These are phyloP conservation scores for Coemansia sp. DNA, from an alignment of 192 early-diverging fungal genomes.

Conservation along the genomic window DNA sequence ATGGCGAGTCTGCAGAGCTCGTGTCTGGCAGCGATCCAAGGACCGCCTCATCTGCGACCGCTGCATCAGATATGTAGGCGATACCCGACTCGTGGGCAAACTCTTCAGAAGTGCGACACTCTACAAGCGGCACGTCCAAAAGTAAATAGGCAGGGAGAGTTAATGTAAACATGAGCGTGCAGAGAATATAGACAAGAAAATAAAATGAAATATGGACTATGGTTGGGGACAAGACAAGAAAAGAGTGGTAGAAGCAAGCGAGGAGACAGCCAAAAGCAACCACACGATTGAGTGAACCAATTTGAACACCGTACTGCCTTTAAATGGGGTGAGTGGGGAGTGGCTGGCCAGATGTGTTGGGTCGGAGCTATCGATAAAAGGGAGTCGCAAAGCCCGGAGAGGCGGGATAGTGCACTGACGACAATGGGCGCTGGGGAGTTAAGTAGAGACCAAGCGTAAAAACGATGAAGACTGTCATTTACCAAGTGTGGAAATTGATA, in stretches of 20 bases:
- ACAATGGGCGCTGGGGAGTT: neutral
- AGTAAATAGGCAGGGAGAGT: slow-evolving; percentile 9
- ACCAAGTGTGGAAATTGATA: neutral
- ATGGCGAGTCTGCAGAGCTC: neutral
- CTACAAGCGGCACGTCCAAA: slow-evolving; percentile 38
- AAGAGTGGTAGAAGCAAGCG: slow-evolving; percentile 12
- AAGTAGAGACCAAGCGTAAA: neutral
- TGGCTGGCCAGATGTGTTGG: neutral
- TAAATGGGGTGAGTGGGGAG: slow-evolving; percentile 5
- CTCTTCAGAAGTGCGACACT: slow-evolving; percentile 49
- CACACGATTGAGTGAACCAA: neutral
- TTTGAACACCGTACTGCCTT: neutral
- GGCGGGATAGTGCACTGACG: neutral
- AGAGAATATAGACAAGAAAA: neutral
- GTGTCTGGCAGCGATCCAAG: neutral
- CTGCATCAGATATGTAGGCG: slow-evolving; percentile 21
- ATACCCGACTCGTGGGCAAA: slow-evolving; percentile 37
- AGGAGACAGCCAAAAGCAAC: neutral
- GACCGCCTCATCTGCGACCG: neutral
- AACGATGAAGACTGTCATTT: neutral
- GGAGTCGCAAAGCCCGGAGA: neutral
- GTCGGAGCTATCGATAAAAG: slow-evolving; percentile 3
- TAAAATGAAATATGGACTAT: neutral
- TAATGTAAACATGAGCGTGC: slow-evolving; percentile 26
- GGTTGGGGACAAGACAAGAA: neutral